Evolutionary conservation across 805 yeast genomes (phyloP).

Genomic region (Huiozyma sinensis): DNA sequence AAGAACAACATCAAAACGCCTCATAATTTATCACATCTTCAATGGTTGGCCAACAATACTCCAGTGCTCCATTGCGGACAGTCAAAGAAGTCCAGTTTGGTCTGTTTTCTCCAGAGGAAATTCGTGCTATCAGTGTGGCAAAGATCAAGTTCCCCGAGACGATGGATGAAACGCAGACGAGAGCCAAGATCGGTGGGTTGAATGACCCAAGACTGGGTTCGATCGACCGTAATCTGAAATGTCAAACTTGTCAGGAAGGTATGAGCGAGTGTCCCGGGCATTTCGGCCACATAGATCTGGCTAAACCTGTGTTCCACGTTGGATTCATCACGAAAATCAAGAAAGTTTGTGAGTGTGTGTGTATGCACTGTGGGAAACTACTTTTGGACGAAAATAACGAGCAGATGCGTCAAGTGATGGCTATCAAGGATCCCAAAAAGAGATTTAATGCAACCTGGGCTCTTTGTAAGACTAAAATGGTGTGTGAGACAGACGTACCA

Average conservation of each 20-base stretch:
- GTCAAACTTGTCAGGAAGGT: slow-evolving; percentile 99
- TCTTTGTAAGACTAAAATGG: slow-evolving; percentile 81
- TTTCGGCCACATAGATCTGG: slow-evolving; percentile 96
- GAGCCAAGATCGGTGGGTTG: slow-evolving; percentile 92
- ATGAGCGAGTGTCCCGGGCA: slow-evolving; percentile 99
- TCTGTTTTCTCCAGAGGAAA: slow-evolving; percentile 92
- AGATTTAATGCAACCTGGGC: slow-evolving; percentile 97
- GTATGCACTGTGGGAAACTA: slow-evolving; percentile 97
- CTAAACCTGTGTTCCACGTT: slow-evolving; percentile 96
- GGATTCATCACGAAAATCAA: slow-evolving; percentile 91
- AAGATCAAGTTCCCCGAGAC: slow-evolving; percentile 98
- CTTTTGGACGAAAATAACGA: slow-evolving; percentile 65
- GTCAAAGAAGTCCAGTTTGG: slow-evolving; percentile 99
- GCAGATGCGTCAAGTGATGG: slow-evolving; percentile 75
- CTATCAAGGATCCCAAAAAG: slow-evolving; percentile 86
- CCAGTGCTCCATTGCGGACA: slow-evolving; percentile 96
- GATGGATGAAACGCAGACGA: slow-evolving; percentile 95
- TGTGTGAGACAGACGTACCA: slow-evolving; percentile 81
- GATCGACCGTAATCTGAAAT: slow-evolving; percentile 91
- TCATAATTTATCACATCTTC: slow-evolving; percentile 2
- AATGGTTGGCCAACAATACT: slow-evolving; percentile 66
- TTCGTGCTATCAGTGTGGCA: slow-evolving; percentile 94
- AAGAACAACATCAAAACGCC: background rate
- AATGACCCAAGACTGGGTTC: slow-evolving; percentile 97
- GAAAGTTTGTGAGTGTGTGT: slow-evolving; percentile 90